phyloP scores from a whole-genome alignment of 163 green algal genomes.

The Coccomyxa subellipsoidea region DNA sequence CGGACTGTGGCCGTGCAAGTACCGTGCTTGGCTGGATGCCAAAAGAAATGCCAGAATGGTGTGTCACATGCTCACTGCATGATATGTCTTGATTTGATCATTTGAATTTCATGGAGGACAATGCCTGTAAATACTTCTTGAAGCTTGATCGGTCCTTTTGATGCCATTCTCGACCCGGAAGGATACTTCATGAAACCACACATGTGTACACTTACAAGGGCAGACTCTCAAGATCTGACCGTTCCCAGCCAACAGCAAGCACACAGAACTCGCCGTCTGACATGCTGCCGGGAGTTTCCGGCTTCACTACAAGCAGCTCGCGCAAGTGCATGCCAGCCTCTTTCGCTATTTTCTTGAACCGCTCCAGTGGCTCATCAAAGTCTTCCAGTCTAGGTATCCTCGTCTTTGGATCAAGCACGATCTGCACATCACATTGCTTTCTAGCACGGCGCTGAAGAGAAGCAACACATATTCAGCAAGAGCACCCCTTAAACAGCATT shows the following conservation, averaged over 20 bases:
- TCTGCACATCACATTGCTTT: not conserved
- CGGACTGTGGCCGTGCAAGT: too few relatives aligned
- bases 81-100: too few relatives aligned
- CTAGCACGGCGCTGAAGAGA: not conserved
- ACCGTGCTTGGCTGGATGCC: too few relatives aligned
- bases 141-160: too few relatives aligned
- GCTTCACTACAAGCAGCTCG: not conserved
- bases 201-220: not conserved
- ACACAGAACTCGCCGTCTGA: not conserved
- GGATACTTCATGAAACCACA: too few relatives aligned
- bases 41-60: too few relatives aligned
- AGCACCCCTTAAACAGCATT: not conserved
- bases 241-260: not conserved
- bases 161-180: too few relatives aligned
- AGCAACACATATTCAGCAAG: not conserved
- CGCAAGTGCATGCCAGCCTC: not conserved
- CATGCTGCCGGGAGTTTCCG: not conserved
- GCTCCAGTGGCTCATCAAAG: not conserved
- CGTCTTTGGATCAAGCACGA: not conserved
- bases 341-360: not conserved
- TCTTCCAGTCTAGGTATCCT: not conserved
- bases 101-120: too few relatives aligned
- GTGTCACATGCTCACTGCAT: too few relatives aligned
- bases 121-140: too few relatives aligned
- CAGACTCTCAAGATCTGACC: not conserved